Base-by-base conservation (phyloP, 139 green algal species). In the Coelastrella sp. region DNA sequence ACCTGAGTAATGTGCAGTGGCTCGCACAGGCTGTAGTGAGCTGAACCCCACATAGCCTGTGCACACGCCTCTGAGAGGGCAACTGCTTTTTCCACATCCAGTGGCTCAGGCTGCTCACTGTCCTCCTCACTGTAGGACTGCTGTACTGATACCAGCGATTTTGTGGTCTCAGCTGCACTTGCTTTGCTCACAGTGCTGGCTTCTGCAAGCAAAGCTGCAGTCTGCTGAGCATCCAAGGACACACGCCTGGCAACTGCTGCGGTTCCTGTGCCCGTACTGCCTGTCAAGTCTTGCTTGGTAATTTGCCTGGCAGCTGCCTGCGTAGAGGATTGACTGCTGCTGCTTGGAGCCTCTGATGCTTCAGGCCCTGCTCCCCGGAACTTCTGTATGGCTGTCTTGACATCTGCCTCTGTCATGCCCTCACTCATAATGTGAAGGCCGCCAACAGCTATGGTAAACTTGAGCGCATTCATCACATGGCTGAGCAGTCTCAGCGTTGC, bases 21-120 rank as follows among this genome's bases (percentile, higher is more conserved):
- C 35, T 87, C 69, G 2, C 83, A 81, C 62, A 92, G 85, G 88
- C 91, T 94, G 78, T 93, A 92, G 83, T 95, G 92, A 4, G 91
- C 87, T 32, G 82, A 83, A 45, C 93, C 93, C 93, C 93, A 96
- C 89, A 96, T 90, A n/a, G 90, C 92, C 77, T 85, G 79, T 9
- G 79, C 84, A 34, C 84, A 87, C 17, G 91, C 92, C 79, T 96
- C 92, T 35, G 91, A 90, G 85, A 96, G 77, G 27, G 80, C 83
- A 51, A 96, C 90, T 4, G 90, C 89, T 15, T 91, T 80, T 38
- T 93, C 76, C 27, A 90, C 86, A 73, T 95, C 88, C 0, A 88
- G 79, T 9, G 66, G 45, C 50, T 86, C 81, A 6, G 84, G 68
- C 2, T 41, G 15, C 21, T 89, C 87, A 13, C 25, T 50, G 34